Evolutionary conservation across 2,329 filamentous ascomycete species (phyloP).

Genomic region (Lizonia empirigonia): DNA sequence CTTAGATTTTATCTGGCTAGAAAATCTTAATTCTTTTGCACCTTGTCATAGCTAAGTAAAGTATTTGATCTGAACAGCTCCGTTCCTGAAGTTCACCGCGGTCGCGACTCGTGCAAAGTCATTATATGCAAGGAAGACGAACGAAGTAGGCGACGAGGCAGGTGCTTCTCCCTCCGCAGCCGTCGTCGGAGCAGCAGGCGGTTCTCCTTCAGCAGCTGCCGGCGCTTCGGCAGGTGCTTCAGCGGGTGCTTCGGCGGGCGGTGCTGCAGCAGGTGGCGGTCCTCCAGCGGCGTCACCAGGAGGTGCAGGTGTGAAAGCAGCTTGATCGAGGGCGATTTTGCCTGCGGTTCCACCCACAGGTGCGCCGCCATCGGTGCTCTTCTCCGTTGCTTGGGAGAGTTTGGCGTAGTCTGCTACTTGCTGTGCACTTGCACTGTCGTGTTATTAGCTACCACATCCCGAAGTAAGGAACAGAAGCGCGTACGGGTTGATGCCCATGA

Average conservation of each 20-base stretch:
- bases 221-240: constrained; percentile 13
- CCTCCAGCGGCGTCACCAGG: constrained; percentile 25
- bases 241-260: constrained; percentile 18
- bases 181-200: not conserved
- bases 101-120: not conserved
- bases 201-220: not conserved
- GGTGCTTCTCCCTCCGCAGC: not conserved
- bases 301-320: constrained; percentile 35
- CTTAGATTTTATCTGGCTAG: too few relatives aligned
- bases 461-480: not conserved
- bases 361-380: constrained; percentile 30
- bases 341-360: constrained; percentile 30
- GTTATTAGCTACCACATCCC: not conserved
- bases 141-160: constrained; percentile 7
- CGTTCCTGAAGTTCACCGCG: too few relatives aligned
- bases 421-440: constrained; percentile 19
- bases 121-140: constrained; percentile 5
- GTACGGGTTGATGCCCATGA: constrained; percentile 38
- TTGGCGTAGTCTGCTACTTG: constrained; percentile 39
- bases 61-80: too few relatives aligned
- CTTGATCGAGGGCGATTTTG: constrained; percentile 29
- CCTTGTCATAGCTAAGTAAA: too few relatives aligned
- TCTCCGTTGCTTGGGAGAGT: constrained; percentile 26
- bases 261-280: constrained; percentile 15
- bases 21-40: too few relatives aligned